Evolutionary conservation across 2,329 filamentous ascomycete genomes (phyloP).

Genomic region (Ophiocordyceps polyrhachis-furcata): DNA sequence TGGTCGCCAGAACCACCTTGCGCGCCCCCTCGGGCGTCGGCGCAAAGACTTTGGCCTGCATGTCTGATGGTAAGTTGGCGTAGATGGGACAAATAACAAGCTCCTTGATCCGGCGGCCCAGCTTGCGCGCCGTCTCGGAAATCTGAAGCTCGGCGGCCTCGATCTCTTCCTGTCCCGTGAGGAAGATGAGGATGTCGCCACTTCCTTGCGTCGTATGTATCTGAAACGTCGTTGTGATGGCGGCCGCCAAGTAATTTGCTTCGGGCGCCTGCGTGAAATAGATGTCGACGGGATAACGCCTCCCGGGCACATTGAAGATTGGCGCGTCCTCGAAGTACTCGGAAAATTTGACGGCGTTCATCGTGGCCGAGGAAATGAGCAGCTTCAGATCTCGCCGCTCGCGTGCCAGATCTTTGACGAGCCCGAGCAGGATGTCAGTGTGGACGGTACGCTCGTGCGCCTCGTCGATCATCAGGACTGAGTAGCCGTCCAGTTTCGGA

Average conservation of each 20-base stretch:
- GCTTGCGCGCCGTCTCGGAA: slow-evolving; percentile 67
- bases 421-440: slow-evolving; percentile 73
- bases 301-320: slow-evolving; percentile 86
- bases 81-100: slow-evolving; percentile 89
- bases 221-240: slow-evolving; percentile 85
- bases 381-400: slow-evolving; percentile 74
- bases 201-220: slow-evolving; percentile 74
- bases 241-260: slow-evolving; percentile 80
- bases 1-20: slow-evolving; percentile 87
- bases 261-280: slow-evolving; percentile 83
- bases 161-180: slow-evolving; percentile 94
- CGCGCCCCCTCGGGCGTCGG: slow-evolving; percentile 69
- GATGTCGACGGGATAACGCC: slow-evolving; percentile 76
- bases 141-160: slow-evolving; percentile 72
- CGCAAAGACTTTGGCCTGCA: slow-evolving; percentile 88
- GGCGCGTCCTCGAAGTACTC: slow-evolving; percentile 83
- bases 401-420: slow-evolving; percentile 75
- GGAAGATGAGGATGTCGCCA: slow-evolving; percentile 84
- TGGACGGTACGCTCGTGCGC: slow-evolving; percentile 86
- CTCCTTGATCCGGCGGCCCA: slow-evolving; percentile 70
- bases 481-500: slow-evolving; percentile 65
- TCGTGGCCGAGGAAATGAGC: slow-evolving; percentile 82
- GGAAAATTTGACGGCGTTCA: slow-evolving; percentile 85
- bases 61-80: slow-evolving; percentile 74
- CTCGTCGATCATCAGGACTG: slow-evolving; percentile 89